Evolutionary conservation across 768 basidiomycete genomes (phyloP), one percentile per base, ranked within the genome.

Genomic region (Chiua virens): DNA sequence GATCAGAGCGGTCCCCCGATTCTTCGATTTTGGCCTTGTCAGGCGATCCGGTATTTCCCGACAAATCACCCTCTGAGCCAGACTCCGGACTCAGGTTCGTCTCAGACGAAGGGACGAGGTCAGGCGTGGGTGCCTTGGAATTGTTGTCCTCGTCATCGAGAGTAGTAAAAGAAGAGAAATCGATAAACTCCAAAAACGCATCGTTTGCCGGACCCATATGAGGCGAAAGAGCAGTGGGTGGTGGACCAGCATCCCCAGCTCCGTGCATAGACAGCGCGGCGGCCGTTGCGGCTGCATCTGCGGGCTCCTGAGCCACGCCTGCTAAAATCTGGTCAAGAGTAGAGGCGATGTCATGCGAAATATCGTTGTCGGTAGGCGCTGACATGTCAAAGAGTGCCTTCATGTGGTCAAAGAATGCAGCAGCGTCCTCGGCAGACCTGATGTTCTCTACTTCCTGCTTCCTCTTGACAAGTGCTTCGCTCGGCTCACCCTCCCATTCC

Each of bases 1-100:
- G 71, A 59, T 87, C 81, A 28, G 71, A 60, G 11, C 70, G 65
- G 38, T 71, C 72, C 23, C 59, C 55, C n/a, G 49, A 18, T 20
- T 85, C 82, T 49, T 86, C 83, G 34, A 68, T 71, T 72, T 83
- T 82, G 34, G 67, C 69, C 59, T 82, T 81, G 47, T 75, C 76
- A 39, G 72, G 73, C 47, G 76, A 62, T 39, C 75, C 67, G 51
- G 73, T 65, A 55, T 74, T 73, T 45, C 80, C 77, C 47, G 71
- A 64, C 22, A 71, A 67, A 49, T 85, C 85, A 27, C 78, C 72
- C 59, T 87, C 87, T 9, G 85, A 79, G 32, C 78, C 81, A 14
- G 87, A 89, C 60, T 86, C 85, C 3, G 89, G 89, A 63, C 87
- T 89, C 11, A 81, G 83, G 57, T 89, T 87, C 18, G 87, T 81